Evolutionary conservation across 257 asterid species (phyloP), one percentile per base, ranked within the genome.

Genomic region (Petunia axillaris): DNA sequence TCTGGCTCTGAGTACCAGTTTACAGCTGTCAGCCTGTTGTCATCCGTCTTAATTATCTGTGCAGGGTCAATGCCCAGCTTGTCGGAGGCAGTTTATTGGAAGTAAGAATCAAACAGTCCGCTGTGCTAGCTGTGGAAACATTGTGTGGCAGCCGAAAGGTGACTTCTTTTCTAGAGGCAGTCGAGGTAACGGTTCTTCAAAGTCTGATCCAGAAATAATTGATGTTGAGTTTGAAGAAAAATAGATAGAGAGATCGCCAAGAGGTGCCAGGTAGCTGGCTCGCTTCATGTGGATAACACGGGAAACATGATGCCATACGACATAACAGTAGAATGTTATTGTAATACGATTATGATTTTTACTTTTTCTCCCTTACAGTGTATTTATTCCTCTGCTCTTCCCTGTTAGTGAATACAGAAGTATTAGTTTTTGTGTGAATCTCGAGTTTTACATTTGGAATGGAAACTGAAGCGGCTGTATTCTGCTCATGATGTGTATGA

Each of bases 11-110:
- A 35, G 25, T 59, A 11, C 62, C 9, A 35, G 2, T 73, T 73
- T 73, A 46, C 77, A 50, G 44, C 78, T 50, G 14, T 50, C 62
- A 50, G 7, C 41, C 7, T 9, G 2, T 78, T 79, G 59, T 52
- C 25, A 79, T 9, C 16, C 53, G 48, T 54, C 77, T 39, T 76
- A 14, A 81, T 78, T 39, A 57, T 76, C 13, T 39, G 80, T 79
- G 83, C 91, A 96, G 99, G 99, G 99, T 53, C 91, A 91, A 80
- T 96, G 98, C 91, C 99, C 99, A 15, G 93, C 98, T 55, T 94
- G 99, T 85, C 83, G 81, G 90, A 92, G 85, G 88, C 97, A 87
- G 84, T 96, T 96, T 85, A 88, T 88, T 6, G 99, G 99, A 80
- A 85, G 88, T 84, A 96, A 94, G 87, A 92, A 64, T 85, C 97